Percentiles rank a stretch among this genome's conserved stretches.
Evolutionary conservation across 2,329 filamentous ascomycete genomes (phyloP).

Genomic region (Aspergillus fijiensis): DNA sequence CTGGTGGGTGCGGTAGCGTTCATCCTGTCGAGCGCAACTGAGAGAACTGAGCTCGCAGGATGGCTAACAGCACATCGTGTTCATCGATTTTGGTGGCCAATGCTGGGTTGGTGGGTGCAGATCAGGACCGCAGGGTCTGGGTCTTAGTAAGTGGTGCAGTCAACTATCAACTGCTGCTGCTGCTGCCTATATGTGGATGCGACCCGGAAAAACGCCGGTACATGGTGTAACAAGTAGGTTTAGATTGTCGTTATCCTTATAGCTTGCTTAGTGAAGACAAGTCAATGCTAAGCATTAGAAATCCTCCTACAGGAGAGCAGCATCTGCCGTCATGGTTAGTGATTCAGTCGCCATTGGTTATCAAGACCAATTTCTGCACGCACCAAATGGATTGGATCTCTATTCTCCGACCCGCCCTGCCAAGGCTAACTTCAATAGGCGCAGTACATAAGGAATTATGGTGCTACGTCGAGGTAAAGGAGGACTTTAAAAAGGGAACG

Average conservation of each 20-base stretch:
- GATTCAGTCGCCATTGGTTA: not conserved
- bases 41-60: too few relatives aligned
- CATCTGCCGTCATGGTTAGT: not conserved
- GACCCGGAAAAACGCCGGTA: not conserved
- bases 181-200: not conserved
- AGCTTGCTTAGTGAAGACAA: not conserved
- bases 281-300: not conserved
- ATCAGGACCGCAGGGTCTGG: not conserved
- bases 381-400: not conserved
- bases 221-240: not conserved
- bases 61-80: not conserved
- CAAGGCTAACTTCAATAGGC: not conserved
- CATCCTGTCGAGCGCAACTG: not conserved
- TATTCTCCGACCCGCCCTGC: not conserved
- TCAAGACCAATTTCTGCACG: not conserved
- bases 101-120: not conserved
- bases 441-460: not conserved
- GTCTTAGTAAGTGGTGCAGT: not conserved
- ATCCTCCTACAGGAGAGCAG: not conserved
- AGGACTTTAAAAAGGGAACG: too few relatives aligned
- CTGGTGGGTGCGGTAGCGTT: not conserved
- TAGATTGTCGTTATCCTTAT: not conserved
- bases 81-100: not conserved
- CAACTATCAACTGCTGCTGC: not conserved
- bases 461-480: too few relatives aligned